Conservation (phyloP, 805 yeast genomes). For the Jamesozyma rosinii region DNA sequence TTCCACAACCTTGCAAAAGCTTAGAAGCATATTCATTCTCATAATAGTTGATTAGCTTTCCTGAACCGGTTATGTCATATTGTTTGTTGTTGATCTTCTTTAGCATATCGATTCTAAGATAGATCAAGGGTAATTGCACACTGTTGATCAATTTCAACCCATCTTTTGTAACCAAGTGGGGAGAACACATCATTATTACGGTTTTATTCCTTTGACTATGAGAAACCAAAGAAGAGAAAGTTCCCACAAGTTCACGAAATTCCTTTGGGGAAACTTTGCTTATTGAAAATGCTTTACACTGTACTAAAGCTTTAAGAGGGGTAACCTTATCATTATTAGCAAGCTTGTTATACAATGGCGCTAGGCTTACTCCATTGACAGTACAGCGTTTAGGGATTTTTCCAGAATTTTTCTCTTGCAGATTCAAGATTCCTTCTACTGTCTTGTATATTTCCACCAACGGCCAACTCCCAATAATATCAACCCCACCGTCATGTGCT, state of each 20-base stretch:
- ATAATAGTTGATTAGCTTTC: conserved; percentile 24
- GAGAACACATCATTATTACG: conserved; percentile 26
- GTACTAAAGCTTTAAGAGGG: conserved; percentile 21
- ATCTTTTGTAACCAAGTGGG: conserved; percentile 26
- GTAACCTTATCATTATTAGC: conserved; percentile 2
- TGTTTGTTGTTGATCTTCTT: conserved; percentile 6
- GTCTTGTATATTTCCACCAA: conserved; percentile 10
- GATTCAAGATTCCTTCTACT: conserved; percentile 4
- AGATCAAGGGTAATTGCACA: conserved; percentile 25
- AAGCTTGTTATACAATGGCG: conserved; percentile 16
- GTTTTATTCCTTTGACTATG: conserved; percentile 14
- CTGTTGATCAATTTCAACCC: conserved; percentile 24
- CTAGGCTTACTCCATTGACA: conserved; percentile 12
- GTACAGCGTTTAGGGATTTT: conserved; percentile 12
- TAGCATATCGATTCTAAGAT: conserved; percentile 22
- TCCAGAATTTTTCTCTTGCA: neutral
- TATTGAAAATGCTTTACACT: conserved; percentile 26
- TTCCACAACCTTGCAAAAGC: conserved; percentile 20
- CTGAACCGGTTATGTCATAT: conserved; percentile 22
- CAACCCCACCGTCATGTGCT: conserved; percentile 29
- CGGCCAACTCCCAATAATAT: conserved; percentile 25
- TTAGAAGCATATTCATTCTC: conserved; percentile 26
- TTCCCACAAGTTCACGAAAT: conserved; percentile 27
- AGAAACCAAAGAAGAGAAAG: conserved; percentile 20
- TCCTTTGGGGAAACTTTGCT: conserved; percentile 27